Percentiles rank a stretch among this genome's conserved stretches.
These are phyloP conservation scores for Mollisia scopiformis DNA, from an alignment of 2,329 filamentous ascomycete species.

Conservation along the genomic window DNA sequence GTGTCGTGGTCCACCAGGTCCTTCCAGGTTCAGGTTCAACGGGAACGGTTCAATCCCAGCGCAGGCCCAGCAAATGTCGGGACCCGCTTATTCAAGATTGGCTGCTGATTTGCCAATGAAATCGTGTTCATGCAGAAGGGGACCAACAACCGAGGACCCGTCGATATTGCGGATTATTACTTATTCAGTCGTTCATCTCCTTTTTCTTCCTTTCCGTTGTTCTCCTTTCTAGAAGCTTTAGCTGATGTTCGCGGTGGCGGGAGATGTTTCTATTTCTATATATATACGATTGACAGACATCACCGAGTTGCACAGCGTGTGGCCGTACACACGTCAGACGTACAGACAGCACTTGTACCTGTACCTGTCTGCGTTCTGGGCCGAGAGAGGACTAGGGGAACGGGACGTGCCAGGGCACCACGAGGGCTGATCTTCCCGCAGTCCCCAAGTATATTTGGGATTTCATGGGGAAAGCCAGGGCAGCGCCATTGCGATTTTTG, in stretches of 20 bases:
- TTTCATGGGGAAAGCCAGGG: neutral
- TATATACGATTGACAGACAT: neutral
- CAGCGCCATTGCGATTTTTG: too few species aligned
- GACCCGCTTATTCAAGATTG: neutral
- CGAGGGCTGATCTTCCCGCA: neutral
- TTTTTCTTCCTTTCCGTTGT: neutral
- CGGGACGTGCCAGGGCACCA: neutral
- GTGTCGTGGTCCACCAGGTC: constrained; percentile 1
- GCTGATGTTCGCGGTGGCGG: neutral
- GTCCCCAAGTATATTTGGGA: neutral
- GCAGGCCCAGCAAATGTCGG: neutral
- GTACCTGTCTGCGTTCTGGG: too few species aligned
- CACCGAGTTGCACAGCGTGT: neutral
- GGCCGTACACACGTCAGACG: neutral
- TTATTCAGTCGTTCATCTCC: too few species aligned
- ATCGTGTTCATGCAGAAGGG: constrained; percentile 3
- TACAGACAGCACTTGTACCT: neutral
- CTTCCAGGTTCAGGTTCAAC: neutral
- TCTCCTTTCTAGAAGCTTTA: constrained; percentile 2
- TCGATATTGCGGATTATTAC: neutral
- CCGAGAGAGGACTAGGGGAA: neutral
- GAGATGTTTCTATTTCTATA: neutral
- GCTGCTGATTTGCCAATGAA: constrained; percentile 9
- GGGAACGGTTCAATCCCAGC: neutral
- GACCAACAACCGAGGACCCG: neutral